These are phyloP conservation scores for Blastocladiella britannica DNA, from an alignment of 192 early-diverging fungal genomes.

Conservation along the genomic window DNA sequence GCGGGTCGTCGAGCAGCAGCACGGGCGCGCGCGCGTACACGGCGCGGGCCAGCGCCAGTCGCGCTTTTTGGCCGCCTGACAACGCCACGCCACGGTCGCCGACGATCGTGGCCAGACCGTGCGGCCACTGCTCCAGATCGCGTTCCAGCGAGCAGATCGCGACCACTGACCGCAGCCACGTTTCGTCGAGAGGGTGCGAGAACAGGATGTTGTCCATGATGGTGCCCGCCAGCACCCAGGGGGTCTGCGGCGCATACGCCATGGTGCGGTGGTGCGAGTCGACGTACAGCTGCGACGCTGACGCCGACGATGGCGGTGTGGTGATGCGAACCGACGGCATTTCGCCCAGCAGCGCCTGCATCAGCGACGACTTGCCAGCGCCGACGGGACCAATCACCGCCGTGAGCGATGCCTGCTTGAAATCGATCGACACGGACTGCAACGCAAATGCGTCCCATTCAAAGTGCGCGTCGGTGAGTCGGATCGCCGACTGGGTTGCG, in stretches of 20 bases:
- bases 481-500: not conserved
- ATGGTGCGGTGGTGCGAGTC: constrained; percentile 25
- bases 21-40: constrained; percentile 27
- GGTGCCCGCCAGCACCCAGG: constrained; percentile 68
- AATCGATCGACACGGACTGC: not conserved
- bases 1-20: constrained; percentile 39
- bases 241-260: constrained; percentile 50
- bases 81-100: constrained; percentile 11
- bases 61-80: constrained; percentile 31
- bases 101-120: constrained; percentile 1
- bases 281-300: not conserved
- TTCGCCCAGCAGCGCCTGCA: not conserved
- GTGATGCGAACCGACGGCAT: not conserved
- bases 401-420: not conserved
- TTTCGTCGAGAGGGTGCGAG: constrained; percentile 34
- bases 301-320: no score
- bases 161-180: constrained; percentile 25
- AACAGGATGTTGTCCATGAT: constrained; percentile 47
- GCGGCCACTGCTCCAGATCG: constrained; percentile 33
- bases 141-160: constrained; percentile 30
- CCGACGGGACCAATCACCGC: not conserved
- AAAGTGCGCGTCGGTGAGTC: not conserved
- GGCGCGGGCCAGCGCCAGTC: constrained; percentile 36
- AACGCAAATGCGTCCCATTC: not conserved
- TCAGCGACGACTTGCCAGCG: not conserved